phyloP scores from a whole-genome alignment of 2,329 filamentous ascomycete species.

The Didymella glomerata region DNA sequence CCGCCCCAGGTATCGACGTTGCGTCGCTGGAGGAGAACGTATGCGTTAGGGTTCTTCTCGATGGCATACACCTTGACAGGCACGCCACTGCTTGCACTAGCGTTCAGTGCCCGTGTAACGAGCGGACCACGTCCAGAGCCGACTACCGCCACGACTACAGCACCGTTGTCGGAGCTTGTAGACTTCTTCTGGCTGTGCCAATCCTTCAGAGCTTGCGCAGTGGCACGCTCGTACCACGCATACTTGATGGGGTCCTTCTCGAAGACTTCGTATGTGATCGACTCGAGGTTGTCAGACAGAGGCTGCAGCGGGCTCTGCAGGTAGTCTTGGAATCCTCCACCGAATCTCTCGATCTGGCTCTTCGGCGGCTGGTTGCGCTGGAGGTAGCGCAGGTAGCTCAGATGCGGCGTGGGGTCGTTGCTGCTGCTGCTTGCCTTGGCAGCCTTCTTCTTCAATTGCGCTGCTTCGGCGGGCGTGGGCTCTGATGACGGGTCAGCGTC shows the following conservation, averaged over 20 bases:
- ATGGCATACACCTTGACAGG: constrained; percentile 88
- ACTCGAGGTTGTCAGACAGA: constrained; percentile 94
- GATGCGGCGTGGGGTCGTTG: constrained; percentile 67
- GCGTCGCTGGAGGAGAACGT: constrained; percentile 87
- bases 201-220: constrained; percentile 80
- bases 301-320: constrained; percentile 94
- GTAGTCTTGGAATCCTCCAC: constrained; percentile 86
- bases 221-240: constrained; percentile 89
- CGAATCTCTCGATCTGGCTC: constrained; percentile 70
- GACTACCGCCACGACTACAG: constrained; percentile 87
- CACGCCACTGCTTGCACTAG: constrained; percentile 78
- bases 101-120: constrained; percentile 84
- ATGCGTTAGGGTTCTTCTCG: constrained; percentile 98
- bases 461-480: constrained; percentile 75
- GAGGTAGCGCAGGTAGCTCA: constrained; percentile 84
- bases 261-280: constrained; percentile 97
- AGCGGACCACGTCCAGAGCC: constrained; percentile 92
- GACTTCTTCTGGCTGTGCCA: constrained; percentile 78
- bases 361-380: constrained; percentile 79
- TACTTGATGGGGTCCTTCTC: constrained; percentile 99
- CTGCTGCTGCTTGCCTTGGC: constrained; percentile 59
- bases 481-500: constrained; percentile 46
- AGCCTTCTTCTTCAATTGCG: constrained; percentile 50
- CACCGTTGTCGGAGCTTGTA: constrained; percentile 73
- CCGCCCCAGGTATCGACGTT: constrained; percentile 82